These are phyloP conservation scores for Hypoxylon sp. DNA, from an alignment of 2,329 filamentous ascomycete species.

Conservation along the genomic window DNA sequence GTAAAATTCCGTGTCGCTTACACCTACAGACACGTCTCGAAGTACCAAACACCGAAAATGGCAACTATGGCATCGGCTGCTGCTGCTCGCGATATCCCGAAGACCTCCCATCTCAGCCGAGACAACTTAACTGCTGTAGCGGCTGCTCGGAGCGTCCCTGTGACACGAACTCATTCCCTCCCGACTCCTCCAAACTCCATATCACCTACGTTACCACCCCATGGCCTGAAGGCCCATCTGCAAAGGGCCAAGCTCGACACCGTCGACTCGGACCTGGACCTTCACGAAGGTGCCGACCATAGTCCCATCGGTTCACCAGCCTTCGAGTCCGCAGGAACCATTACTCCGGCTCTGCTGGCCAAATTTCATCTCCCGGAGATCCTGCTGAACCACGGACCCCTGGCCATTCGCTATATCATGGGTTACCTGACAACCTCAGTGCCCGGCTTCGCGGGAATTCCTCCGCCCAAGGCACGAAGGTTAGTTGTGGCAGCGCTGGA, in stretches of 20 bases:
- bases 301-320: conserved; percentile 63
- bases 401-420: conserved; percentile 96
- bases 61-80: conserved; percentile 76
- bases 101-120: conserved; percentile 70
- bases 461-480: conserved; percentile 89
- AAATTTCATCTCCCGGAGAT: conserved; percentile 93
- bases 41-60: conserved; percentile 67
- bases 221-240: conserved; percentile 80
- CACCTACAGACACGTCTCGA: conserved; percentile 62
- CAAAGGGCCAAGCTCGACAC: conserved; percentile 72
- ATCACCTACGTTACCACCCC: conserved; percentile 87
- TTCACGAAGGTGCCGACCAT: conserved; percentile 76
- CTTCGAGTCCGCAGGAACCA: conserved; percentile 82
- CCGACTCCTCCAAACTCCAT: conserved; percentile 96
- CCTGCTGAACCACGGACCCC: conserved; percentile 87
- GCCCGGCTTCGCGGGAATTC: conserved; percentile 90
- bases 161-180: conserved; percentile 75
- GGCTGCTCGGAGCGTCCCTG: conserved; percentile 72
- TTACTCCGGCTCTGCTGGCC: conserved; percentile 87
- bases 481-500: conserved; percentile 94
- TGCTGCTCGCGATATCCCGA: conserved; percentile 77
- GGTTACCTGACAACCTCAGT: conserved; percentile 93
- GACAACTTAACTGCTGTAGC: conserved; percentile 82
- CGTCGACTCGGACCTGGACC: conserved; percentile 89
- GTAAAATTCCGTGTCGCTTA: conserved; percentile 54